Conservation (phyloP, 2,329 filamentous ascomycete species). For the Sphaerulina populicola region DNA sequence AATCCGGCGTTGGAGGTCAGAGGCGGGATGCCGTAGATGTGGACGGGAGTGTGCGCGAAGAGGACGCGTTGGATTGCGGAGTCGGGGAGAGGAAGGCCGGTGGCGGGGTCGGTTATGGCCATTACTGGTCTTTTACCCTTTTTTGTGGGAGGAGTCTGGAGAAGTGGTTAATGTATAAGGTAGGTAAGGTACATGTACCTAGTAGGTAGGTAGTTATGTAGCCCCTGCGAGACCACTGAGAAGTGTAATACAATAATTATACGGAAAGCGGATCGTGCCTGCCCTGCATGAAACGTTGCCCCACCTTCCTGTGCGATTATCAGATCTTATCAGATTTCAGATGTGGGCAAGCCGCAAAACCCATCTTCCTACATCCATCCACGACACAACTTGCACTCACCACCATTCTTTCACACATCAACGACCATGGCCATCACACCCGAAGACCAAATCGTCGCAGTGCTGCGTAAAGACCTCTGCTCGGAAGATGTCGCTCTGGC, state of each 20-base stretch:
- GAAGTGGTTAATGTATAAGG: background rate
- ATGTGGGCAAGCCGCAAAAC: too few species aligned
- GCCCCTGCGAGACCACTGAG: background rate
- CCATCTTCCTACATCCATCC: background rate
- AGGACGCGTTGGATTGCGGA: conserved; percentile 80
- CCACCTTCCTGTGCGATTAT: background rate
- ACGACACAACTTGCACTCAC: background rate
- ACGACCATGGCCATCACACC: conserved; percentile 8
- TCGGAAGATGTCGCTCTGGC: conserved; percentile 76
- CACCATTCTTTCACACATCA: background rate
- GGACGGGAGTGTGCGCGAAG: conserved; percentile 64
- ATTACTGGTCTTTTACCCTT: background rate
- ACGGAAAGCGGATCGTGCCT: background rate
- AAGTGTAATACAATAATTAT: background rate
- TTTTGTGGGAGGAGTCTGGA: background rate
- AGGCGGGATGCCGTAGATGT: conserved; percentile 83
- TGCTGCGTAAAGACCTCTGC: conserved; percentile 66
- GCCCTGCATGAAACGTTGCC: background rate
- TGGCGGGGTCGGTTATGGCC: conserved; percentile 58
- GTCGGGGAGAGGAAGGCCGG: conserved; percentile 49
- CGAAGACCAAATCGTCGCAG: conserved; percentile 45
- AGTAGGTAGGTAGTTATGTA: too few species aligned
- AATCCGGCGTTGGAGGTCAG: conserved; percentile 70
- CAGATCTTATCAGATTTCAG: background rate
- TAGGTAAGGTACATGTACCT: too few species aligned